phyloP scores from a whole-genome alignment of 148 eudicot genomes.

The Beta vulgaris region DNA sequence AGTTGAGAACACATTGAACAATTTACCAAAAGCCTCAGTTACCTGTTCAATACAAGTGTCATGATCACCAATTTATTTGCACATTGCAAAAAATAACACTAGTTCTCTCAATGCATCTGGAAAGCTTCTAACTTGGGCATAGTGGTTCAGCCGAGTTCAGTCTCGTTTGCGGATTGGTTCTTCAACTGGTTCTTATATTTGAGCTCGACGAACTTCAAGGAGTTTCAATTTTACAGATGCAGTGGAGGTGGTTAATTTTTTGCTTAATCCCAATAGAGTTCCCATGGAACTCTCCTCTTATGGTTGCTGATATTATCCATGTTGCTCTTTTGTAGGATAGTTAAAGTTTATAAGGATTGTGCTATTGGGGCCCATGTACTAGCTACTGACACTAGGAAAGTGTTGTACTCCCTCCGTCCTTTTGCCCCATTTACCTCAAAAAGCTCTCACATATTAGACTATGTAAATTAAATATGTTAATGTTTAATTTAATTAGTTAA shows the following conservation, averaged over 20 bases:
- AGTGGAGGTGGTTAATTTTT: neutral
- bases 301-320: too few relatives aligned
- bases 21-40: neutral
- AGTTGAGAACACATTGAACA: neutral
- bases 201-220: neutral
- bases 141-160: neutral
- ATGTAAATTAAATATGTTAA: too few relatives aligned
- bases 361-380: too few relatives aligned
- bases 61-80: neutral
- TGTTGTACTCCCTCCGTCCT: too few relatives aligned
- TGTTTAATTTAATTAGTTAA: too few relatives aligned
- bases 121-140: neutral
- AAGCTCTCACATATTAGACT: too few relatives aligned
- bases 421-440: too few relatives aligned
- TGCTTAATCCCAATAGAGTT: neutral
- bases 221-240: neutral
- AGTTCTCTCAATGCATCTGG: neutral
- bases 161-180: neutral
- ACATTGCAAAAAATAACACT: neutral
- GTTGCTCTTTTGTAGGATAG: too few relatives aligned
- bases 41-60: neutral
- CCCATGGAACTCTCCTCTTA: too few relatives aligned
- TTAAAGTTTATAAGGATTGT: too few relatives aligned
- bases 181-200: neutral
- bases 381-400: too few relatives aligned